Percentiles rank a stretch among this genome's conserved stretches.
phyloP scores from a whole-genome alignment of 2,329 filamentous ascomycete species.

The Venturia effusa region DNA sequence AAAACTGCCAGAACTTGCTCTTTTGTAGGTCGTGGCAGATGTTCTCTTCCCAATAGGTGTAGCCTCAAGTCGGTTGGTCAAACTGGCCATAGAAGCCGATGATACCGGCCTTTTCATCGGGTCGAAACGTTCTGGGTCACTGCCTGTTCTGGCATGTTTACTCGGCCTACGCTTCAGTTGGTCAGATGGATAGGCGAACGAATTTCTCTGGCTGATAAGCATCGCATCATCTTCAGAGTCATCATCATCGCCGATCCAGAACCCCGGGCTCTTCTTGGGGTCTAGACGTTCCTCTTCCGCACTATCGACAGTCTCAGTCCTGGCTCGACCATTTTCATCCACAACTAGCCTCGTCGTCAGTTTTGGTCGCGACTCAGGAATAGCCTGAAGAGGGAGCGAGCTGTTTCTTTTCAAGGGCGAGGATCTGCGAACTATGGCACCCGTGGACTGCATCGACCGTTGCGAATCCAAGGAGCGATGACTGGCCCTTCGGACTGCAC shows the following conservation, averaged over 20 bases:
- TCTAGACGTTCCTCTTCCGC: not conserved
- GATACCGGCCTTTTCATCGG: slow-evolving; percentile 24
- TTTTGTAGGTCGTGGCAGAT: slow-evolving; percentile 13
- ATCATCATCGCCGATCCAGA: slow-evolving; percentile 19
- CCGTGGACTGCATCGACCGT: slow-evolving; percentile 16
- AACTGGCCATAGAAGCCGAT: slow-evolving; percentile 21
- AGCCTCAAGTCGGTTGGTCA: slow-evolving; percentile 20
- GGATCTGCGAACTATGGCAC: slow-evolving; percentile 30
- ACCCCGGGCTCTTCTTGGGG: not conserved
- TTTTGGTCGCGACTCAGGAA: slow-evolving; percentile 30
- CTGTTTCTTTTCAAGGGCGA: slow-evolving; percentile 37
- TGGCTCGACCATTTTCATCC: slow-evolving; percentile 36
- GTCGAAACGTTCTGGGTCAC: slow-evolving; percentile 20
- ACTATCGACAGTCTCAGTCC: slow-evolving; percentile 31
- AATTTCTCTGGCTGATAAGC: slow-evolving; percentile 25
- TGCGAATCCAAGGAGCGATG: slow-evolving; percentile 22
- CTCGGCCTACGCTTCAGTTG: slow-evolving; percentile 20
- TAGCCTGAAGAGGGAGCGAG: slow-evolving; percentile 30
- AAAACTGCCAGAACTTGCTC: slow-evolving; percentile 25
- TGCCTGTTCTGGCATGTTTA: slow-evolving; percentile 26
- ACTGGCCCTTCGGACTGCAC: slow-evolving; percentile 24
- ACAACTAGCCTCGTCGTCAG: slow-evolving; percentile 35
- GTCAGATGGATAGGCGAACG: slow-evolving; percentile 22
- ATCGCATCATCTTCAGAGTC: slow-evolving; percentile 22
- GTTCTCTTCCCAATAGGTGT: slow-evolving; percentile 3